A percentile compares a stretch with the other conserved stretches of the same genome.
phyloP scores from a whole-genome alignment of 768 basidiomycete genomes.

The Boletus rufocinnamomeus region DNA sequence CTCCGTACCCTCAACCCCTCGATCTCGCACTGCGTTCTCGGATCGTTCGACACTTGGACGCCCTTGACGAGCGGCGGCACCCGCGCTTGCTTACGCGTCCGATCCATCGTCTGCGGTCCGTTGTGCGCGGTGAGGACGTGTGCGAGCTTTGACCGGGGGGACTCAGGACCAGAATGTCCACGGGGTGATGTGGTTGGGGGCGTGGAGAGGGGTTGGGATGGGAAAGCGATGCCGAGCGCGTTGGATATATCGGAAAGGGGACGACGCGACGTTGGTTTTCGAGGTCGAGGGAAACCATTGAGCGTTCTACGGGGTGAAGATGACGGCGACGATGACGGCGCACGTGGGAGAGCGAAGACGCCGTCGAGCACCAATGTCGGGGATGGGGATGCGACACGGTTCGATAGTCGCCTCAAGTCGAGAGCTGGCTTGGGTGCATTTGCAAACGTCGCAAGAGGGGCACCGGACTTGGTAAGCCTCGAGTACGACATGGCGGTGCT shows the following conservation, averaged over 20 bases:
- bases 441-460: neutral
- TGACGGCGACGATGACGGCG: neutral
- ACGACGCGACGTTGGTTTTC: conserved; percentile 1
- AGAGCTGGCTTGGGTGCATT: neutral
- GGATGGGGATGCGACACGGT: conserved; percentile 10
- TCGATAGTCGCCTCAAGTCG: neutral
- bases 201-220: neutral
- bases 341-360: conserved; percentile 21
- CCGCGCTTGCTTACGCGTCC: neutral
- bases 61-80: conserved; percentile 2
- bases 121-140: conserved; percentile 14
- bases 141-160: conserved; percentile 27
- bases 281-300: conserved; percentile 1
- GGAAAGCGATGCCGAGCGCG: neutral
- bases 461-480: neutral
- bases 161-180: neutral
- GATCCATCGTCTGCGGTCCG: neutral
- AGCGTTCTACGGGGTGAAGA: neutral
- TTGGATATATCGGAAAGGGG: conserved; percentile 1
- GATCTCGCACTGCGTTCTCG: conserved; percentile 9
- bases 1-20: conserved; percentile 5
- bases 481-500: neutral
- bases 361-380: conserved; percentile 25
- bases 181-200: neutral
- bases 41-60: conserved; percentile 5